Percentiles rank a stretch among this genome's conserved stretches.
phyloP scores from a whole-genome alignment of 257 asterid genomes.

The Solanum acaule region DNA sequence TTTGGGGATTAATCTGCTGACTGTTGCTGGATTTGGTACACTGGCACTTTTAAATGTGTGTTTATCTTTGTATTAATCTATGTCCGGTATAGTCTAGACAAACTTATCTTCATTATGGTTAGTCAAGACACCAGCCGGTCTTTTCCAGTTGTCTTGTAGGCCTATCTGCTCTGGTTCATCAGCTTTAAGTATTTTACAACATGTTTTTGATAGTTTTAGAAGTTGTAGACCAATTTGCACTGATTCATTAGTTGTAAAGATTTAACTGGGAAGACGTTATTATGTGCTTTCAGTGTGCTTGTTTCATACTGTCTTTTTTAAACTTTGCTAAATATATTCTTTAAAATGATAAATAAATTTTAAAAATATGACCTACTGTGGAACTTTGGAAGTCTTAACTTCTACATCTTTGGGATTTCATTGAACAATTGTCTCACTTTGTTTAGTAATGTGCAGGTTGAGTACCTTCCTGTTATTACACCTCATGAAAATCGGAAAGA shows the following conservation, averaged over 20 bases:
- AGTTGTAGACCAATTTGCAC: not conserved
- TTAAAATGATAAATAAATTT: not conserved
- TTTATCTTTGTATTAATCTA: not conserved
- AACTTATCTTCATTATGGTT: not conserved
- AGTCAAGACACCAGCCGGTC: not conserved
- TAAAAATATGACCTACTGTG: not conserved
- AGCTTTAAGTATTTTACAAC: not conserved
- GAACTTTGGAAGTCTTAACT: not conserved
- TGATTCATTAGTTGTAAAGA: not conserved
- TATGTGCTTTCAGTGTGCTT: not conserved
- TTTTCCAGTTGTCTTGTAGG: not conserved
- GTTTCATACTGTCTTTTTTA: not conserved
- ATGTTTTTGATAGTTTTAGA: not conserved
- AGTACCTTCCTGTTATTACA: slow-evolving; percentile 82
- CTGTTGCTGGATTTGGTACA: not conserved
- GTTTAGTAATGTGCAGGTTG: slow-evolving; percentile 36
- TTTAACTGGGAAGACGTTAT: not conserved
- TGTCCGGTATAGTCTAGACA: not conserved
- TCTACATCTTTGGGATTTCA: not conserved
- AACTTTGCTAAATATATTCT: not conserved
- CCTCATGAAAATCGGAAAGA: slow-evolving; percentile 74
- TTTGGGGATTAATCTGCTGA: not conserved
- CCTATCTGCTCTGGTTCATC: not conserved
- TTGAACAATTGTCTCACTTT: not conserved
- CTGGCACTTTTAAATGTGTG: not conserved